Percentiles rank a stretch among this genome's conserved stretches.
phyloP scores from a whole-genome alignment of 257 asterid species.

The Solanum clarkiae region DNA sequence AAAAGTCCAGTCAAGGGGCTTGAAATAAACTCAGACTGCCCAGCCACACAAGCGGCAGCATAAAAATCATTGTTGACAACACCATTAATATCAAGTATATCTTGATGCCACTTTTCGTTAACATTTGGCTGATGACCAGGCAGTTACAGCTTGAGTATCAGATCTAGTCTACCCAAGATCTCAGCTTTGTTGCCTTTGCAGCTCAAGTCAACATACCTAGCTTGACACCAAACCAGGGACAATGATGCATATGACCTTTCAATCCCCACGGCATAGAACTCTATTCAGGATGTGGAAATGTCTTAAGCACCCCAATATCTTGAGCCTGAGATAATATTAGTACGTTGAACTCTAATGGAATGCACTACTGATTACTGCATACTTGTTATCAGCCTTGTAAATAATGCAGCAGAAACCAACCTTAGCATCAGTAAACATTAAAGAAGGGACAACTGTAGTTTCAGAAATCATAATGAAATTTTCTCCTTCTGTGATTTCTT shows the following conservation, averaged over 20 bases:
- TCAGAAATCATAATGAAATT: not conserved
- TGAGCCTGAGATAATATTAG: not conserved
- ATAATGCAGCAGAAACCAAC: not conserved
- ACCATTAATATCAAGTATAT: not conserved
- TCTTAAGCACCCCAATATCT: not conserved
- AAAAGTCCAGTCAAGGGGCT: not conserved
- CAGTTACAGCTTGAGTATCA: not conserved
- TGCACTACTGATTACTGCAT: not conserved
- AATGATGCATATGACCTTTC: not conserved
- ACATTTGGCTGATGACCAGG: not conserved
- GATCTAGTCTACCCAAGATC: not conserved
- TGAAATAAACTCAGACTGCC: not conserved
- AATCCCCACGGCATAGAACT: not conserved
- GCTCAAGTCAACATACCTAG: not conserved
- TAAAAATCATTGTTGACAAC: not conserved
- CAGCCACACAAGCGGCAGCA: not conserved
- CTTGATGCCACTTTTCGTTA: not conserved
- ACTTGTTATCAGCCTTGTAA: not conserved
- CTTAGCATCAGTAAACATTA: not conserved
- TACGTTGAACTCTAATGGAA: not conserved
- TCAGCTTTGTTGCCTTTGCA: not conserved
- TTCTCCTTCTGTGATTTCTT: not conserved
- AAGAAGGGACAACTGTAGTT: not conserved
- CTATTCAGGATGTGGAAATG: not conserved
- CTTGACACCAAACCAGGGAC: not conserved